Base-by-base conservation (phyloP, 805 yeast species). In the Kodamaea lidongshanica region DNA sequence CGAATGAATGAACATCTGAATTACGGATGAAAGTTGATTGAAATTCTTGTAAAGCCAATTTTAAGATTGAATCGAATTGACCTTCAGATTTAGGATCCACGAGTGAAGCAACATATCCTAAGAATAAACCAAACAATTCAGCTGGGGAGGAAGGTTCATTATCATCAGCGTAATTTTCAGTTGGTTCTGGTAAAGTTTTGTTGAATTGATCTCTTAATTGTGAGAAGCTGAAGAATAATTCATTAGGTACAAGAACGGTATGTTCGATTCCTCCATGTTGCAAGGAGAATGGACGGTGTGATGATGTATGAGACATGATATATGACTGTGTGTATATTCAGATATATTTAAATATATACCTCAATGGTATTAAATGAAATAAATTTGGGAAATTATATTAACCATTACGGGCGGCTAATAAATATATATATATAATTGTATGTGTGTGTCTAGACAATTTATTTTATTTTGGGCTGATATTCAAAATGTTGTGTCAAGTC, bases 231-330 rank as follows among this genome's bases (percentile, higher is more conserved):
- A 86, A 74, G 52, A 83, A 81, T 32, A 79, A 69, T 34, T 77
- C 73, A 22, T 92, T 77, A 28, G 97, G 95, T 33, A 92, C 87
- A 48, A 88, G 70, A 32, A 89, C 65, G 12, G 89, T 80, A 56
- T 87, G 86, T 65, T 89, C 97, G 35, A 89, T 74, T 12, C 83
- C 64, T 35, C 96, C 96, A 52, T 86, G 94, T 36, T 78, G 62
- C 46, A 92, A 70, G 32, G 78, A 78, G 53, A 92, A 70, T 19
- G 97, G 95, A 65, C 97, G 60, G 39, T 56, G 63, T 20, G 58
- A 40, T 18, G 44, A 35, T 5, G 43, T 32, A 25, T 31, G 31
- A 19, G 39, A 35, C 35, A 35, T 35, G n/a, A 16, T 32, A 20
- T 27, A 24, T 32, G 24, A 20, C 21, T 20, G 11, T 13, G 23